Percentiles rank a stretch among this genome's conserved stretches.
Evolutionary conservation across 768 basidiomycete genomes (phyloP).

Genomic region (Hebeloma cylindrosporum): DNA sequence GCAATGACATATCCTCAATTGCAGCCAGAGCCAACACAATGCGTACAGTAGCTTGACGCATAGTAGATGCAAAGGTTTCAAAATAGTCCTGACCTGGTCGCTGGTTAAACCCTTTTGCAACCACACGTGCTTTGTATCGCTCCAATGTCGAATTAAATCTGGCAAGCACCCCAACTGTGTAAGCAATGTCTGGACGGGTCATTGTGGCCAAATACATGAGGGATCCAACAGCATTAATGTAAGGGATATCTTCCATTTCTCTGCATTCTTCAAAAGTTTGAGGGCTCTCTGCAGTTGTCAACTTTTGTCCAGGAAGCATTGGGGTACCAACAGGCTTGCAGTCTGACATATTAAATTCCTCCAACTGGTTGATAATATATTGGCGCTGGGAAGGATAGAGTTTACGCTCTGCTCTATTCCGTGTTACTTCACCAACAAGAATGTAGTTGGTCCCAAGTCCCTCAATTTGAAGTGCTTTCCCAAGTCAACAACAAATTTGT

Average conservation of each 20-base stretch:
- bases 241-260: conserved; percentile 29
- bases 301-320: conserved; percentile 24
- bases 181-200: conserved; percentile 25
- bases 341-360: conserved; percentile 19
- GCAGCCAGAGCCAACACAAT: conserved; percentile 25
- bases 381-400: not conserved
- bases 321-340: conserved; percentile 33
- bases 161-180: conserved; percentile 6
- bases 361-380: not conserved
- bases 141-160: conserved; percentile 27
- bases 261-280: conserved; percentile 19
- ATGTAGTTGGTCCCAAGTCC: conserved; percentile 4
- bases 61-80: conserved; percentile 36
- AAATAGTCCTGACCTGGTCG: conserved; percentile 38
- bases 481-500: conserved; percentile 1
- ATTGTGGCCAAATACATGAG: conserved; percentile 29
- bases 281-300: conserved; percentile 21
- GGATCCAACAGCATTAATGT: conserved; percentile 29
- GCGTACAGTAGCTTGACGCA: not conserved
- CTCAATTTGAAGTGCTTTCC: conserved; percentile 1
- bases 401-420: not conserved
- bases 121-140: conserved; percentile 41
- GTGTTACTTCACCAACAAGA: not conserved
- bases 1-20: conserved; percentile 25
- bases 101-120: conserved; percentile 41